Conservation (phyloP, 495 filamentous ascomycete genomes). For the Aspergillus incahuasiensis region DNA sequence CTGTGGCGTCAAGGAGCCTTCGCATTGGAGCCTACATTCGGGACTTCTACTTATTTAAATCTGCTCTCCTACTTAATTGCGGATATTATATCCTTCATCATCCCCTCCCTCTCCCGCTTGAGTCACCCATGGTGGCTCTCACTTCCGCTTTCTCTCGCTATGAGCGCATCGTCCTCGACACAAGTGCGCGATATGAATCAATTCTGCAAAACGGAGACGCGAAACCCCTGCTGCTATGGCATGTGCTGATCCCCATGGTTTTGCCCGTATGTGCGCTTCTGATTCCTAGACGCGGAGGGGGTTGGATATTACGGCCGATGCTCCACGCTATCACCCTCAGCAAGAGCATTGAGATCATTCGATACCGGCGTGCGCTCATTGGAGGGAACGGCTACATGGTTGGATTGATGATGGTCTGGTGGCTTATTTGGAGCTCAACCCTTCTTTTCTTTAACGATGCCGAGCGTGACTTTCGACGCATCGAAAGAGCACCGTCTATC, state of each 20-base stretch:
- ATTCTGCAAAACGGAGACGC: constrained; percentile 28
- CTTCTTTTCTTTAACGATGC: constrained; percentile 61
- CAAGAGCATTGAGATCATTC: constrained; percentile 37
- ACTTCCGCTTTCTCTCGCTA: constrained; percentile 11
- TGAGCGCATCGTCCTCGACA: constrained; percentile 14
- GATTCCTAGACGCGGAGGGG: constrained; percentile 24
- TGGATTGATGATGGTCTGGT: constrained; percentile 63
- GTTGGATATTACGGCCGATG: constrained; percentile 41
- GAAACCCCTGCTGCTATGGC: constrained; percentile 38
- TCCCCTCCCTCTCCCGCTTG: too few relatives aligned
- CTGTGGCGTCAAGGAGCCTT: neutral
- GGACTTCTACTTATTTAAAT: neutral
- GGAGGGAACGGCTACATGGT: constrained; percentile 62
- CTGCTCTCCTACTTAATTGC: neutral
- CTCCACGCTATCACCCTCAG: constrained; percentile 50
- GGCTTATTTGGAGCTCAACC: constrained; percentile 57
- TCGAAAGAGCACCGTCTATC: constrained; percentile 36
- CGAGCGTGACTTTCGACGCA: constrained; percentile 62
- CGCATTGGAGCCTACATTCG: neutral
- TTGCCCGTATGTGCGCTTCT: constrained; percentile 32
- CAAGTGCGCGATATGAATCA: constrained; percentile 15
- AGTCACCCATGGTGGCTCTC: constrained; percentile 21
- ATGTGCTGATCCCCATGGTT: constrained; percentile 26
- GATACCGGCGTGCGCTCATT: constrained; percentile 45
- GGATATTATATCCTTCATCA: neutral